Conservation (phyloP, 192 early-diverging fungal genomes). For the Gamsiella multidivaricata region DNA sequence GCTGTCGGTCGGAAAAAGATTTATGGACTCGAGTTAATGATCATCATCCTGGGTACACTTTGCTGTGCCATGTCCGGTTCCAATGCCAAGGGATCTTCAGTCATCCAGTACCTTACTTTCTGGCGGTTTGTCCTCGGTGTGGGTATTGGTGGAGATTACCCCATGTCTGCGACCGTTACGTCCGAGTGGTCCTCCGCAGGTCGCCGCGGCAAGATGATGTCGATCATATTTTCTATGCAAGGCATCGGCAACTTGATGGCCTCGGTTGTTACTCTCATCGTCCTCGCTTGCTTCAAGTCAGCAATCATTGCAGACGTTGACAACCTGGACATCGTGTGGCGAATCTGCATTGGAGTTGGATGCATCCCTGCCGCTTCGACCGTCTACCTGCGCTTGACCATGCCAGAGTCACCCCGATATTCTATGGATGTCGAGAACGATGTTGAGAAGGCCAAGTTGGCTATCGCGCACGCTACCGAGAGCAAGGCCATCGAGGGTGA, state of each 20-base stretch:
- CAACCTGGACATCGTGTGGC: constrained; percentile 90
- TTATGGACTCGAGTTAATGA: constrained; percentile 90
- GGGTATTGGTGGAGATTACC: constrained; percentile 88
- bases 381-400: constrained; percentile 89
- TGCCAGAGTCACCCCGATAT: constrained; percentile 93
- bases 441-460: constrained; percentile 50
- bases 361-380: constrained; percentile 80
- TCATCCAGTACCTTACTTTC: constrained; percentile 69
- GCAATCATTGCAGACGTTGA: constrained; percentile 69
- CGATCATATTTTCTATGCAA: constrained; percentile 90
- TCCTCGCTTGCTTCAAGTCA: constrained; percentile 75
- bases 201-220: constrained; percentile 85
- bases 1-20: constrained; percentile 89
- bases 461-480: constrained; percentile 58
- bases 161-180: constrained; percentile 87
- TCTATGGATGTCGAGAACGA: constrained; percentile 64
- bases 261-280: constrained; percentile 73
- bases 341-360: constrained; percentile 83
- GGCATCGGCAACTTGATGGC: constrained; percentile 88
- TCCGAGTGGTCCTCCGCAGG: constrained; percentile 88
- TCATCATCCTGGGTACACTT: constrained; percentile 90
- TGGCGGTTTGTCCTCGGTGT: constrained; percentile 84
- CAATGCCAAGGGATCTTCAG: constrained; percentile 73
- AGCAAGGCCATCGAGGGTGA: constrained; percentile 33
- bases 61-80: constrained; percentile 81